Conservation (phyloP, 1,284 basidiomycete species). For the Phlebopus sp. region DNA sequence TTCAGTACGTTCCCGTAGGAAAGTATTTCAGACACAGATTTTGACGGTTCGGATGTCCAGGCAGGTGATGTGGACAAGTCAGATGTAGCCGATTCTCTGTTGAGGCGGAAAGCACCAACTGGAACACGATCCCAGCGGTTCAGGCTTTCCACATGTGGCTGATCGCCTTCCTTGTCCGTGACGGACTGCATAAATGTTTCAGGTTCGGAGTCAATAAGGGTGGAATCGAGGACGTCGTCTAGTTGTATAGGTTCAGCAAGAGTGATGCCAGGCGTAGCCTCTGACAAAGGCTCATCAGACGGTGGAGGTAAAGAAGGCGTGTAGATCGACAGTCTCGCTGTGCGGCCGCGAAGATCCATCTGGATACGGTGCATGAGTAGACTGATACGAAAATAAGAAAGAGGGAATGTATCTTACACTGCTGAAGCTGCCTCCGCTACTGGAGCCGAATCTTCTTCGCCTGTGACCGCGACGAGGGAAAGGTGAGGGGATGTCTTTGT, state of each 20-base stretch:
- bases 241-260: conserved; percentile 60
- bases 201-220: conserved; percentile 59
- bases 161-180: conserved; percentile 36
- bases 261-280: conserved; percentile 32
- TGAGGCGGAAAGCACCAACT: conserved; percentile 69
- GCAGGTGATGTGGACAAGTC: conserved; percentile 31
- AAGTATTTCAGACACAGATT: conserved; percentile 16
- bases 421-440: conserved; percentile 34
- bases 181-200: conserved; percentile 28
- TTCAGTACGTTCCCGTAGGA: conserved; percentile 44
- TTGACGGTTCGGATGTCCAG: conserved; percentile 27
- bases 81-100: conserved; percentile 41
- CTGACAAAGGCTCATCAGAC: conserved; percentile 37
- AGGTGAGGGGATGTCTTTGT: conserved; percentile 59
- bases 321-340: conserved; percentile 34
- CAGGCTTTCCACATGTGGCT: conserved; percentile 32
- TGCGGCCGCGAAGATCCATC: conserved; percentile 37
- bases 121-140: conserved; percentile 74
- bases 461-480: conserved; percentile 50
- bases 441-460: conserved; percentile 31
- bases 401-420: conserved; percentile 32
- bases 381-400: conserved; percentile 6
- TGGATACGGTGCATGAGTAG: conserved; percentile 13
- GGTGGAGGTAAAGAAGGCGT: conserved; percentile 24
- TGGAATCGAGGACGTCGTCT: conserved; percentile 77